These are phyloP conservation scores for Metschnikowia corniflorae DNA, from an alignment of 805 yeast species.

Conservation along the genomic window DNA sequence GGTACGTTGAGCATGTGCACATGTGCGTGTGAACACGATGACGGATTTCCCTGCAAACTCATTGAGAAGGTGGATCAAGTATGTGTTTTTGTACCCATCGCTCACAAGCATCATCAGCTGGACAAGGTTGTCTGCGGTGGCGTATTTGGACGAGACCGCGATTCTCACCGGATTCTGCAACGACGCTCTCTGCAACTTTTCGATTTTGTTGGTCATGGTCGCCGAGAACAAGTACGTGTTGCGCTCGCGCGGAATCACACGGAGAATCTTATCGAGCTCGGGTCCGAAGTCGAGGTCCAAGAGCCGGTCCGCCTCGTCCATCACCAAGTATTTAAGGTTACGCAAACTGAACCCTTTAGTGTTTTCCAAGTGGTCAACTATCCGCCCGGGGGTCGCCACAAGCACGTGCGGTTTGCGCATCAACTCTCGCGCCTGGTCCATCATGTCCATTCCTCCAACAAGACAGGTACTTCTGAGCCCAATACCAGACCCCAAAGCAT, in stretches of 20 bases:
- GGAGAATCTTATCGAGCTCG: constrained; percentile 80
- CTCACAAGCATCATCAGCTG: constrained; percentile 90
- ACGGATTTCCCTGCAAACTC: constrained; percentile 81
- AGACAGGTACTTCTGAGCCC: constrained; percentile 86
- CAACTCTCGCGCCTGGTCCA: constrained; percentile 93
- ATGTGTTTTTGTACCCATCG: constrained; percentile 88
- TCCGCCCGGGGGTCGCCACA: constrained; percentile 93
- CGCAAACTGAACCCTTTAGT: constrained; percentile 86
- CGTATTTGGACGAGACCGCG: constrained; percentile 82
- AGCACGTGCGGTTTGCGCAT: constrained; percentile 92
- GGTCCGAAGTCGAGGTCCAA: constrained; percentile 97
- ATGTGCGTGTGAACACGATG: constrained; percentile 89
- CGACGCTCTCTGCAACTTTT: constrained; percentile 91
- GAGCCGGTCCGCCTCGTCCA: constrained; percentile 97
- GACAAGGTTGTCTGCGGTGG: constrained; percentile 90
- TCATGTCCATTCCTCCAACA: constrained; percentile 98
- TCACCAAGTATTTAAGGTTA: constrained; percentile 74
- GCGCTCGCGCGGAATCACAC: constrained; percentile 78
- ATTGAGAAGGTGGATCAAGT: constrained; percentile 73
- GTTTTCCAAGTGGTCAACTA: constrained; percentile 89
- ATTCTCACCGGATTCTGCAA: constrained; percentile 84
- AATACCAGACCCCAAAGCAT: constrained; percentile 87
- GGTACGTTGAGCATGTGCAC: constrained; percentile 93
- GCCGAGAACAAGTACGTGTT: constrained; percentile 89
- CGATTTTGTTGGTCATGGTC: constrained; percentile 95